Conservation (phyloP, 2,329 filamentous ascomycete species). For the Coniella lustricola region DNA sequence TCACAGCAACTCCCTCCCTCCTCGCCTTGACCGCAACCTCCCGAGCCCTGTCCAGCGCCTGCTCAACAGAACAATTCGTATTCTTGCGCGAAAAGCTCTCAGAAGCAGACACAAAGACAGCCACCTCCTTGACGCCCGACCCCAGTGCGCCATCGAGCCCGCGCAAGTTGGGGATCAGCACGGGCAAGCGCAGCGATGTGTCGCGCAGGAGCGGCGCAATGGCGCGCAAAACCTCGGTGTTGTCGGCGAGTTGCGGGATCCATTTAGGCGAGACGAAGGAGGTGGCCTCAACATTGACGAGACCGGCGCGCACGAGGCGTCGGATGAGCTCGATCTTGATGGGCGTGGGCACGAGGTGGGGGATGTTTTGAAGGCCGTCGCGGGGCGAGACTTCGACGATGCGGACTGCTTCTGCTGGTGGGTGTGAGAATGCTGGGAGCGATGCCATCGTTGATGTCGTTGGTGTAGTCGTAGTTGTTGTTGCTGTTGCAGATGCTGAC, state of each 20-base stretch:
- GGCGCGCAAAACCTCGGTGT: conserved; percentile 37
- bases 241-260: conserved; percentile 59
- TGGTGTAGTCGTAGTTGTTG: too few species aligned
- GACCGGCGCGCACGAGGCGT: conserved; percentile 47
- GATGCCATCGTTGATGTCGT: too few species aligned
- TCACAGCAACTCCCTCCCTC: conserved; percentile 36
- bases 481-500: background rate
- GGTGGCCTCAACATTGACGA: conserved; percentile 57
- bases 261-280: conserved; percentile 62
- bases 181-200: conserved; percentile 11
- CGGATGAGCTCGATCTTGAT: conserved; percentile 59
- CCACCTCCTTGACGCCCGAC: conserved; percentile 25
- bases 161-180: conserved; percentile 47
- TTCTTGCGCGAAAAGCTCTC: conserved; percentile 52
- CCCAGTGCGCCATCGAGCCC: conserved; percentile 38
- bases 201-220: background rate
- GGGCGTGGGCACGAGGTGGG: conserved; percentile 47
- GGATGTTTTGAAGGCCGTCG: conserved; percentile 65
- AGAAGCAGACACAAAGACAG: conserved; percentile 53
- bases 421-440: too few species aligned
- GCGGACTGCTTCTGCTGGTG: conserved; percentile 17
- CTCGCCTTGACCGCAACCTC: conserved; percentile 40
- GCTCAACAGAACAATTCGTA: conserved; percentile 51
- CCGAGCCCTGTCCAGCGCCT: conserved; percentile 43
- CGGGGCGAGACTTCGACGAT: conserved; percentile 64